Evolutionary conservation across 306 rosid species (phyloP).

Genomic region (Crotalaria pallida): DNA sequence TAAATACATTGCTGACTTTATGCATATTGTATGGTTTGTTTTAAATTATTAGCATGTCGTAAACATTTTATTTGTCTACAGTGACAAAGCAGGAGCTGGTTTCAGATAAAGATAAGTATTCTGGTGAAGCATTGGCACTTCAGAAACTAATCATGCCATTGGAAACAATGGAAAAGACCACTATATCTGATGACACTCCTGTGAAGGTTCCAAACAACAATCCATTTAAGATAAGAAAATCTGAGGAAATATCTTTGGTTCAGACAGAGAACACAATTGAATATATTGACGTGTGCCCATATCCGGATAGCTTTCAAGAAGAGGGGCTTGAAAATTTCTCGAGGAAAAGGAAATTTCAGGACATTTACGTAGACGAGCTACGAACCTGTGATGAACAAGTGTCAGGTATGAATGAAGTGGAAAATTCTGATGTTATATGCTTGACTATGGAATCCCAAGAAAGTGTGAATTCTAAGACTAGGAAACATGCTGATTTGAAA

Average conservation of each 20-base stretch:
- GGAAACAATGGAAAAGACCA: constrained; percentile 9
- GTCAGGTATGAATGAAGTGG: constrained; percentile 52
- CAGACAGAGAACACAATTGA: constrained; percentile 24
- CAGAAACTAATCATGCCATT: constrained; percentile 54
- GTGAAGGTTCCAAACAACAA: constrained; percentile 67
- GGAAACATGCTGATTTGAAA: constrained; percentile 27
- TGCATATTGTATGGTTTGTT: not conserved
- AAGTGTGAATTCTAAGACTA: constrained; percentile 54
- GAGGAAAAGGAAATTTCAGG: constrained; percentile 47
- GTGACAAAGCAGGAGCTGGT: constrained; percentile 31
- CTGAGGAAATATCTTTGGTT: constrained; percentile 29
- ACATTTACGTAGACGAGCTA: constrained; percentile 23
- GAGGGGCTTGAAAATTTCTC: constrained; percentile 24
- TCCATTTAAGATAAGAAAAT: constrained; percentile 64
- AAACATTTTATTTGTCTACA: constrained; percentile 18
- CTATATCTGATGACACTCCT: not conserved
- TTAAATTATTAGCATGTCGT: not conserved
- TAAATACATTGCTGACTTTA: not conserved
- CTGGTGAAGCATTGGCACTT: constrained; percentile 46
- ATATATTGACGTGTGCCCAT: constrained; percentile 20
- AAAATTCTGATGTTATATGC: constrained; percentile 33
- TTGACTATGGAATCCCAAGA: constrained; percentile 50
- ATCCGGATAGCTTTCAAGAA: constrained; percentile 23
- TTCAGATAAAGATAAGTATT: constrained; percentile 27
- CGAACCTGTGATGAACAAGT: constrained; percentile 28